Percentiles rank a stretch among this genome's conserved stretches.
Evolutionary conservation across 345 rosid species (phyloP).

Genomic region (Citrus cavaleriei): DNA sequence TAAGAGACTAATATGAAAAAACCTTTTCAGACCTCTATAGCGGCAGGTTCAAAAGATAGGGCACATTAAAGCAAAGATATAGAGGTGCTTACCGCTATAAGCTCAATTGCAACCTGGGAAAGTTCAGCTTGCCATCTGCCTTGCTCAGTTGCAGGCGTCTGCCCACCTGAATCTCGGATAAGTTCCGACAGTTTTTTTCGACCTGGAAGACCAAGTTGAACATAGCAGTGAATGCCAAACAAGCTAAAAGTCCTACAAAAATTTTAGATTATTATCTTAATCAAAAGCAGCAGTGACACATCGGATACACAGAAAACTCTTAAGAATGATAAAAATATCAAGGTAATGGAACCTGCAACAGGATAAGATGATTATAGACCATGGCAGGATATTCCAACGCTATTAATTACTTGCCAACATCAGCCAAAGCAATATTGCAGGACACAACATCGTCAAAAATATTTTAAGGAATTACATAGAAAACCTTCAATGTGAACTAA

Average conservation of each 20-base stretch:
- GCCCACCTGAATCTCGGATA: conserved; percentile 87
- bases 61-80: not conserved
- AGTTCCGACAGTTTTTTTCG: conserved; percentile 91
- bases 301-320: not conserved
- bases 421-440: not conserved
- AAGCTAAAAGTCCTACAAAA: not conserved
- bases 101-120: conserved; percentile 93
- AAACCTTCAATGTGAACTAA: not conserved
- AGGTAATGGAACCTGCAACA: not conserved
- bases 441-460: not conserved
- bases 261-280: not conserved
- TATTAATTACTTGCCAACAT: not conserved
- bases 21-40: not conserved
- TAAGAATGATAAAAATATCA: not conserved
- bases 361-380: not conserved
- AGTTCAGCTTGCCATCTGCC: conserved; percentile 96
- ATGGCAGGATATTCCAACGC: not conserved
- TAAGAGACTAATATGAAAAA: not conserved
- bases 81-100: conserved; percentile 63
- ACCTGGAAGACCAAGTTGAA: conserved; percentile 50
- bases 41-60: not conserved
- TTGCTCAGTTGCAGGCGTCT: conserved; percentile 75
- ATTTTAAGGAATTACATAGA: not conserved
- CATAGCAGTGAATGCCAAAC: not conserved
- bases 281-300: not conserved